These are phyloP conservation scores for Apiospora pterosperma DNA, from an alignment of 2,329 filamentous ascomycete species.

Conservation along the genomic window DNA sequence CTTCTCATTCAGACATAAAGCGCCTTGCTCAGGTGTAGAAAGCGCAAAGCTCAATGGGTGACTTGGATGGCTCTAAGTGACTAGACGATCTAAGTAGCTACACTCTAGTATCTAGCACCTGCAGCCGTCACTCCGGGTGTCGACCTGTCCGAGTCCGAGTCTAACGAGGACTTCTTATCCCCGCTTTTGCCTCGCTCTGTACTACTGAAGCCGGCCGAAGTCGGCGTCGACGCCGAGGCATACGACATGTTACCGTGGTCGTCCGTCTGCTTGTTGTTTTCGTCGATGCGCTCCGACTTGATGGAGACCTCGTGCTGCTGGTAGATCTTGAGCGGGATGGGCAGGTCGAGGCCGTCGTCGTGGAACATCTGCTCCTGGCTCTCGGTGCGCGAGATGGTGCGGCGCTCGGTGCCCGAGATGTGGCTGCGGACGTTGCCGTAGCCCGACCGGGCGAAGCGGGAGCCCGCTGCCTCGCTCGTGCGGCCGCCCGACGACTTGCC, in stretches of 20 bases:
- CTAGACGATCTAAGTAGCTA: neutral
- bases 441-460: slow-evolving; percentile 19
- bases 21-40: no score
- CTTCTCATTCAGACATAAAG: no score
- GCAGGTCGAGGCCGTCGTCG: slow-evolving; percentile 21
- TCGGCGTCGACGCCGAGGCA: neutral
- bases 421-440: slow-evolving; percentile 15
- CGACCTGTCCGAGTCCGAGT: neutral
- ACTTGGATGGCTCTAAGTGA: neutral
- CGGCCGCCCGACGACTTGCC: slow-evolving; percentile 25
- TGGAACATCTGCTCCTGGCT: slow-evolving; percentile 33
- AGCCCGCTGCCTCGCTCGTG: slow-evolving; percentile 13
- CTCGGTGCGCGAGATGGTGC: slow-evolving; percentile 21
- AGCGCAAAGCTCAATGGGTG: no score
- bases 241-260: neutral
- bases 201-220: neutral
- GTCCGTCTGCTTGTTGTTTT: neutral
- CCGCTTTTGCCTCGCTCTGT: neutral
- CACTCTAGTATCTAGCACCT: neutral
- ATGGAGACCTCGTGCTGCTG: slow-evolving; percentile 31
- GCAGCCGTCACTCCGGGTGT: neutral
- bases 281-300: slow-evolving; percentile 7
- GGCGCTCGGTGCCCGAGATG: slow-evolving; percentile 16
- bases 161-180: neutral
- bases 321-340: slow-evolving; percentile 34